phyloP scores from a whole-genome alignment of 495 filamentous ascomycete genomes.

The Hypoxylon fuscum region DNA sequence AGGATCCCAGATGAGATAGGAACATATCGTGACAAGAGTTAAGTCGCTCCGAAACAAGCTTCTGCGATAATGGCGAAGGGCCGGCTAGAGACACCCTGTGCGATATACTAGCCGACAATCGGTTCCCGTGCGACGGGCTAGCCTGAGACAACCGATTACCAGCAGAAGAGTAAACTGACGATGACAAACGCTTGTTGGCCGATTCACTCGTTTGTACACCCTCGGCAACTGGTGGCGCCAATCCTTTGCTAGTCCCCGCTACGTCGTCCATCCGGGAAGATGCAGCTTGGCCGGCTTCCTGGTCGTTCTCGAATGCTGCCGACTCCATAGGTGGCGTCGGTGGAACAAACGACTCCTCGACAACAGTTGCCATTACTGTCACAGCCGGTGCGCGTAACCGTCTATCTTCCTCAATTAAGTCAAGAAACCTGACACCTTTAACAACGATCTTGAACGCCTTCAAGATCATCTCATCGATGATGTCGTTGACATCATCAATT shows the following conservation, averaged over 20 bases:
- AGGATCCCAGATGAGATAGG: slow-evolving; percentile 86
- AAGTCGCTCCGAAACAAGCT: slow-evolving; percentile 69
- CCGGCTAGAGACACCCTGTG: slow-evolving; percentile 63
- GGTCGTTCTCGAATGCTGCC: slow-evolving; percentile 48
- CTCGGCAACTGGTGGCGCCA: slow-evolving; percentile 42
- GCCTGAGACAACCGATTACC: slow-evolving; percentile 51
- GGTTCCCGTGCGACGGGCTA: slow-evolving; percentile 43
- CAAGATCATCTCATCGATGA: slow-evolving; percentile 90
- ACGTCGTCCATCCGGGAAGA: slow-evolving; percentile 46
- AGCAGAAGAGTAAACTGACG: slow-evolving; percentile 46
- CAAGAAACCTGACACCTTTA: slow-evolving; percentile 89
- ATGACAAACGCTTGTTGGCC: slow-evolving; percentile 56
- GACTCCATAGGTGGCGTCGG: slow-evolving; percentile 77
- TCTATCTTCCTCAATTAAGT: slow-evolving; percentile 81
- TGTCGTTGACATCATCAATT: slow-evolving; percentile 72
- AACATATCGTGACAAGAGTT: slow-evolving; percentile 83
- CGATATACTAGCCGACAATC: slow-evolving; percentile 60
- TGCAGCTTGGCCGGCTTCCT: slow-evolving; percentile 48
- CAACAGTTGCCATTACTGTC: slow-evolving; percentile 67
- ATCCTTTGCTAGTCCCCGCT: slow-evolving; percentile 40
- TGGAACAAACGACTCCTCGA: slow-evolving; percentile 69
- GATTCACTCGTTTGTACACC: slow-evolving; percentile 45
- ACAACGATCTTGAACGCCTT: slow-evolving; percentile 95
- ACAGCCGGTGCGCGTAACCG: slow-evolving; percentile 59
- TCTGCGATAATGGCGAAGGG: slow-evolving; percentile 54